Base-by-base conservation (phyloP, 1,139 yeast species). In the Blastobotrys proliferans region DNA sequence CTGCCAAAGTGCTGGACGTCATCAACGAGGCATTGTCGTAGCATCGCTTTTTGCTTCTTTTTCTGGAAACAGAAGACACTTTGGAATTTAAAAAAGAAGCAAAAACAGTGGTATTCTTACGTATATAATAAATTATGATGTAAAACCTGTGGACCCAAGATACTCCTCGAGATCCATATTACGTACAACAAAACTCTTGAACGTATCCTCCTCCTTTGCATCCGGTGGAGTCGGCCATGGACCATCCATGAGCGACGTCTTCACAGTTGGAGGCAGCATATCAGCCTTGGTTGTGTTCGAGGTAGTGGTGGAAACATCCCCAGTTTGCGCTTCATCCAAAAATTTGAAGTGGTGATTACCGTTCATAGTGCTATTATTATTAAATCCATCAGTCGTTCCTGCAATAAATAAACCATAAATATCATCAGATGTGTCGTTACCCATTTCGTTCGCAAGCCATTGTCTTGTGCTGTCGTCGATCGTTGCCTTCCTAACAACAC, bases 361-460 rank as follows among this genome's bases (percentile, higher is more conserved):
- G n/a, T n/a, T n/a, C n/a, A n/a, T n/a, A 22, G 26, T 11, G 6
- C 6, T 16, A 26, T 33, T 10, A 2, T 35, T 31, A 27, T 35
- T 30, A 17, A 28, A 31, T 19, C 45, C 45, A 28, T 50, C 54
- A 9, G 55, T 53, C 25, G 45, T 48, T 3, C 60, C 60, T 6
- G 60, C 47, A 22, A 56, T 51, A 29, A 51, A 52, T 26, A 56
- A 39, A 2, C 60, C 60, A 42, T 55, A 49, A 17, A 54, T 48
- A 28, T 54, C 56, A 27, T 53, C 50, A 4, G 48, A 44, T 13
- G 43, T 43, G 21, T 49, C 50, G 25, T 46, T 48, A 8, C 48
- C 48, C 10, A 54, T 44, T 32, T 53, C 56, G 18, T 45, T 49
- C 8, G 54, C 57, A 11, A 56, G 44, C 60, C 60, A 55, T 20